Conservation (phyloP, 2,329 filamentous ascomycete species). For the Colletotrichum acutatum region DNA sequence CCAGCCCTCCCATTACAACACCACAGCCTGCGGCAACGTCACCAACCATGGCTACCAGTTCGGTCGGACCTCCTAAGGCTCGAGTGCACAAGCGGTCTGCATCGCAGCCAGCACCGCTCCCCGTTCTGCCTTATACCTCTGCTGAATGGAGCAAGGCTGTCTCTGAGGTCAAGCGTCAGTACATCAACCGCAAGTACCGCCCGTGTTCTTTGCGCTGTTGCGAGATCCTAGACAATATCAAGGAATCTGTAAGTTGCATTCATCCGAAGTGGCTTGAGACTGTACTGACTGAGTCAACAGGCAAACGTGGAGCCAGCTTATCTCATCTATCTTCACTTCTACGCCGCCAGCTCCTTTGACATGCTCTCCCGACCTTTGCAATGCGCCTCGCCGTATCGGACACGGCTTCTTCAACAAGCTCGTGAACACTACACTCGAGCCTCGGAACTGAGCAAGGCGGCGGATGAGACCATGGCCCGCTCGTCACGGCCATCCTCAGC, state of each 20-base stretch:
- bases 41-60: slow-evolving; percentile 41
- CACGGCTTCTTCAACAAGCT: slow-evolving; percentile 61
- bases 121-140: slow-evolving; percentile 54
- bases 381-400: slow-evolving; percentile 57
- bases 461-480: slow-evolving; percentile 56
- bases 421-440: slow-evolving; percentile 63
- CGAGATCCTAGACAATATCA: slow-evolving; percentile 62
- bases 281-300: slow-evolving; percentile 37
- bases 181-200: slow-evolving; percentile 61
- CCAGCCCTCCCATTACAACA: neutral
- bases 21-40: slow-evolving; percentile 37
- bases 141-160: slow-evolving; percentile 64
- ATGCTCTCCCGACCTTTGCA: slow-evolving; percentile 63
- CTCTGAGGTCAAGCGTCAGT: slow-evolving; percentile 64
- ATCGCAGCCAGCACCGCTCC: slow-evolving; percentile 39
- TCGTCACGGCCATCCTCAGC: slow-evolving; percentile 52
- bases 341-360: slow-evolving; percentile 69
- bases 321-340: slow-evolving; percentile 70
- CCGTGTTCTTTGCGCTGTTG: slow-evolving; percentile 64
- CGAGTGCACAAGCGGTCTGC: slow-evolving; percentile 39
- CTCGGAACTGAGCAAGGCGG: slow-evolving; percentile 56
- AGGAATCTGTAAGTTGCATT: slow-evolving; percentile 52
- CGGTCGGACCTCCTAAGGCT: slow-evolving; percentile 33
- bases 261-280: neutral
- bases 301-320: slow-evolving; percentile 62